phyloP scores from a whole-genome alignment of 2,329 filamentous ascomycete genomes.

The Aspergillus amoenus region DNA sequence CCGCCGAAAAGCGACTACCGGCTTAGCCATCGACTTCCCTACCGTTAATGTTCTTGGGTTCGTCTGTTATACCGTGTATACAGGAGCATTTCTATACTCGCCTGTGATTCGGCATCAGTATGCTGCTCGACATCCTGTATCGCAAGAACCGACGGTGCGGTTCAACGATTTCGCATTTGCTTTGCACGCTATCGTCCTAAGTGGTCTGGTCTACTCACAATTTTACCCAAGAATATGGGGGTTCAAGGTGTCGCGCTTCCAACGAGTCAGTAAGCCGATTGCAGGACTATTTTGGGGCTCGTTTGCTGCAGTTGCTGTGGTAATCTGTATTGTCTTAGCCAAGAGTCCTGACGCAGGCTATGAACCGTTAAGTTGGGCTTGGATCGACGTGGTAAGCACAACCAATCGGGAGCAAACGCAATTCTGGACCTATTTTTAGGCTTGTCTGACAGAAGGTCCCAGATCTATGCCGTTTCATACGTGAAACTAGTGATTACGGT shows the following conservation, averaged over 20 bases:
- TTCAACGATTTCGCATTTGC: slow-evolving; percentile 92
- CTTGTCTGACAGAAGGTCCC: not conserved
- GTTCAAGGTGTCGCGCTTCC: slow-evolving; percentile 60
- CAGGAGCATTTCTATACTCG: slow-evolving; percentile 74
- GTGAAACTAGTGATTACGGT: slow-evolving; percentile 87
- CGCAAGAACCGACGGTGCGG: slow-evolving; percentile 77
- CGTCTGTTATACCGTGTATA: slow-evolving; percentile 71
- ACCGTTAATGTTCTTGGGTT: slow-evolving; percentile 66
- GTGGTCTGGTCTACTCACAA: slow-evolving; percentile 72
- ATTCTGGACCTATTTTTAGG: not conserved
- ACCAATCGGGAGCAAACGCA: not conserved
- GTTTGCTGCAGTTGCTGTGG: slow-evolving; percentile 45
- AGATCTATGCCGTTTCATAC: slow-evolving; percentile 72
- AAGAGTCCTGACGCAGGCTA: slow-evolving; percentile 44
- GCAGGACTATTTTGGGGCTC: slow-evolving; percentile 70
- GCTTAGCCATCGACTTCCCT: slow-evolving; percentile 86
- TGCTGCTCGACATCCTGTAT: slow-evolving; percentile 70
- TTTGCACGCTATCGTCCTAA: slow-evolving; percentile 73
- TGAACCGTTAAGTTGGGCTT: slow-evolving; percentile 56
- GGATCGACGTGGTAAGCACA: slow-evolving; percentile 61
- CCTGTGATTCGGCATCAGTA: slow-evolving; percentile 77
- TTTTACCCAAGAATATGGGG: slow-evolving; percentile 73
- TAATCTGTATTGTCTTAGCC: slow-evolving; percentile 43
- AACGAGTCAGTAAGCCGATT: slow-evolving; percentile 61
- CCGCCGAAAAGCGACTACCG: slow-evolving; percentile 71